Base-by-base conservation (phyloP, 495 filamentous ascomycete species). In the Extremus antarcticus region DNA sequence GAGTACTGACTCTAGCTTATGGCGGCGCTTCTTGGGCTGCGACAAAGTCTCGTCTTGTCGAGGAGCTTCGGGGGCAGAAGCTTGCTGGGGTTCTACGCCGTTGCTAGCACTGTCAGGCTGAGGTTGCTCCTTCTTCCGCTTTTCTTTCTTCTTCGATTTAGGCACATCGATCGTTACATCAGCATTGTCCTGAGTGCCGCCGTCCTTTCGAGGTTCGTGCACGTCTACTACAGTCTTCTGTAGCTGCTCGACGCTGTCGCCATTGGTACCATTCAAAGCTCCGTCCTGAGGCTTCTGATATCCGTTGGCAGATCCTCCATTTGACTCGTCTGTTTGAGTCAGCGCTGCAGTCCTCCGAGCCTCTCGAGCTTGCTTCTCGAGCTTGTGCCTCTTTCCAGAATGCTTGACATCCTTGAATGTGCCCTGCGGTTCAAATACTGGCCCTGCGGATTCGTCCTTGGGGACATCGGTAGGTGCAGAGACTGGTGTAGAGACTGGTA, bases 1-100 rank as follows among this genome's bases (percentile, higher is more conserved):
- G 16, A 61, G 21, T 16, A 46, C 45, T 8, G 48, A 2, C 50
- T 63, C 53, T 2, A 63, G 60, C 57, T 51, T 65, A 3, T 63
- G 60, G 0, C 53, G 52, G 29, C 45, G n/a, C 38, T 58, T 67
- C 59, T 43, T 71, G 65, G 16, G 40, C 41, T 61, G 25, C 20
- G 48, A 23, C 32, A 16, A 23, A 24, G 17, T 25, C 19, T 23
- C 7, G 2, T 45, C 51, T 20, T 17, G 20, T 35, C 7, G 29
- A 35, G 29, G 13, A 35, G 29, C 29, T 35, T 35, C 29, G 29
- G 7, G 4, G 13, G 29, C 29, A 35, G 29, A 13, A 35, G 13
- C 29, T 13, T 35, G 29, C 13, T 7, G 4, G 4, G 29, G 13
- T 35, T 35, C 29, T 35, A 13, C 4, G 7, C 7, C 13, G 7